A percentile compares a stretch with the other conserved stretches of the same genome.
phyloP scores from a whole-genome alignment of 331 rosid species.

The Cucumis variabilis region DNA sequence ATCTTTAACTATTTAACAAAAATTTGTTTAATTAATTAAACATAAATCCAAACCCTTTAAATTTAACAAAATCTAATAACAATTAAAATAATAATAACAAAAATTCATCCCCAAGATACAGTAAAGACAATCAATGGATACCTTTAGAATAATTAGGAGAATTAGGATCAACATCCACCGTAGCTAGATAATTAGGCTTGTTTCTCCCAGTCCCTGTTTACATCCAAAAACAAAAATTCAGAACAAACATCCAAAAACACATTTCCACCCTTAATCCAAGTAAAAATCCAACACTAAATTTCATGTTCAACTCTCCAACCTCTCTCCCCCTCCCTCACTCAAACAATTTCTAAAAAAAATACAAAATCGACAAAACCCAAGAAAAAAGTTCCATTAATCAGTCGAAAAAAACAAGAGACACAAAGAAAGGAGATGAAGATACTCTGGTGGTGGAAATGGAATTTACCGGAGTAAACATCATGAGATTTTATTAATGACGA shows the following conservation, averaged over 20 bases:
- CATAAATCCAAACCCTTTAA: too few relatives aligned
- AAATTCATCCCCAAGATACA: constrained; percentile 82
- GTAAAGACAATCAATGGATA: constrained; percentile 72
- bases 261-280: background rate
- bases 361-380: background rate
- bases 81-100: too few relatives aligned
- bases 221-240: background rate
- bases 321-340: too few relatives aligned
- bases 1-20: too few relatives aligned
- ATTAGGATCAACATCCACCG: constrained; percentile 86
- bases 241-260: background rate
- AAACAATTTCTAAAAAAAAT: background rate
- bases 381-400: background rate
- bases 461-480: too few relatives aligned
- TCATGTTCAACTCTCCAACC: too few relatives aligned
- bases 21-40: too few relatives aligned
- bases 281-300: background rate
- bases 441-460: too few relatives aligned
- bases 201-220: constrained; percentile 83
- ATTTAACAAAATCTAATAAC: too few relatives aligned
- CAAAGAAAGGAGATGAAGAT: background rate
- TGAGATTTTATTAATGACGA: too few relatives aligned
- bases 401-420: background rate
- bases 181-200: constrained; percentile 94
- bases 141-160: constrained; percentile 88